phyloP scores from a whole-genome alignment of 1,139 yeast genomes.

The Nakaseomyces bracarensis region DNA sequence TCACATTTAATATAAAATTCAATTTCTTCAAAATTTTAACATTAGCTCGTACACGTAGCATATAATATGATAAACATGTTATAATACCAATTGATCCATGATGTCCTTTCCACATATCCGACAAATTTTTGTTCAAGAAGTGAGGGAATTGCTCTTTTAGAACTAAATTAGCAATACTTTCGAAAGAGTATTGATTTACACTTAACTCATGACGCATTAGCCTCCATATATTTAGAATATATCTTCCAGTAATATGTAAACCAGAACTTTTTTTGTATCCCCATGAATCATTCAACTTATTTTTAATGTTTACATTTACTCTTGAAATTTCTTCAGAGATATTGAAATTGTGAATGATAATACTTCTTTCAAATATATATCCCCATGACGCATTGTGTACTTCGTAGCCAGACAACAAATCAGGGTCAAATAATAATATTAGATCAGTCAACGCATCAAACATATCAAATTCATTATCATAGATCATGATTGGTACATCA shows the following conservation, averaged over 20 bases:
- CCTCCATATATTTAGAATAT: constrained; percentile 80
- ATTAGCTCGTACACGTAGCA: constrained; percentile 41
- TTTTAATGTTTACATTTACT: constrained; percentile 41
- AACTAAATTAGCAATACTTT: constrained; percentile 62
- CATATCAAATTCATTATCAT: constrained; percentile 48
- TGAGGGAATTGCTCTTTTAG: constrained; percentile 63
- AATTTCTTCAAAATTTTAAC: constrained; percentile 48
- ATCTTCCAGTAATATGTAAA: constrained; percentile 66
- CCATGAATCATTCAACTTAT: constrained; percentile 65
- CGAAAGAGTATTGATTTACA: constrained; percentile 63
- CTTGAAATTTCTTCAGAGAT: constrained; percentile 47
- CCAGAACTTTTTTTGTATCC: constrained; percentile 74
- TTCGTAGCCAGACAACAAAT: constrained; percentile 79
- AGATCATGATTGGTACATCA: constrained; percentile 26
- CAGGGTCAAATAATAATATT: constrained; percentile 72
- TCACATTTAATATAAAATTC: constrained; percentile 62
- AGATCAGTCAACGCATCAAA: constrained; percentile 45
- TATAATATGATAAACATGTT: constrained; percentile 45
- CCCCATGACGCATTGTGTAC: constrained; percentile 85
- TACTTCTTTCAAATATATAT: constrained; percentile 62
- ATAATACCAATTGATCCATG: constrained; percentile 30
- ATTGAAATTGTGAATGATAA: constrained; percentile 41
- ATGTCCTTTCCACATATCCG: constrained; percentile 40
- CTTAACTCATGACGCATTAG: constrained; percentile 53
- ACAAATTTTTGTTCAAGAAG: constrained; percentile 44